Base-by-base conservation (phyloP, 495 filamentous ascomycete species). In the Elasticomyces elasticus region DNA sequence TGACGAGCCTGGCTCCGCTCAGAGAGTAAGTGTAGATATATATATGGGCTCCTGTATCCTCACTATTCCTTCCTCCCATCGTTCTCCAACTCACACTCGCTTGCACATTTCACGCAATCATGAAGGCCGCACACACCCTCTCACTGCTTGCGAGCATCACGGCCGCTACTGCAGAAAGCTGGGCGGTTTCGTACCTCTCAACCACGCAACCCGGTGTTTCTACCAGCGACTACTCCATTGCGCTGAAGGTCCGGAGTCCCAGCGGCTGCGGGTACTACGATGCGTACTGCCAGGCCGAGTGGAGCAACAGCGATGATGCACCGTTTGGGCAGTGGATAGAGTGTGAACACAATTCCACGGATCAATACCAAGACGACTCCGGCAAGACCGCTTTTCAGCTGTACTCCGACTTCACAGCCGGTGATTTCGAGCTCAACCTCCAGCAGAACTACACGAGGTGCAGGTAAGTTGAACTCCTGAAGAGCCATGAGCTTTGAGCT, bases 121-220 rank as follows among this genome's bases (percentile, higher is more conserved):
- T 40, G 35, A 40, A 40, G 35, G 15, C 35, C 35, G 19, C 35
- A 40, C 35, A 5, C 35, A 17, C 35, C 2, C 35, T 40, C 5
- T 40, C 35, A 5, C 35, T 40, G 35, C 35, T 40, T 17, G 35
- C 35, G 35, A 15, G 35, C 35, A 40, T 15, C 35, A 5, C 35
- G 13, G 35, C 12, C 4, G 35, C 19, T n/a, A 17, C 35, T 2
- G 35, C 35, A 40, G 35, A 40, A n/a, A n/a, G n/a, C 42, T 45
- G 22, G 17, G 4, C 19, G 2, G 3, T 45, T 23, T 9, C 6
- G 5, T 23, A 45, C 25, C 5, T 49, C 47, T 31, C 20, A 24
- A 49, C 47, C 47, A 49, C 30, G 25, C 47, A 49, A 27, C 47
- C 47, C 47, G 47, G 35, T 17, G 47, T 24, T 27, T 27, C 30